phyloP scores from a whole-genome alignment of 2,329 filamentous ascomycete species.

The Fusarium pininemorale region DNA sequence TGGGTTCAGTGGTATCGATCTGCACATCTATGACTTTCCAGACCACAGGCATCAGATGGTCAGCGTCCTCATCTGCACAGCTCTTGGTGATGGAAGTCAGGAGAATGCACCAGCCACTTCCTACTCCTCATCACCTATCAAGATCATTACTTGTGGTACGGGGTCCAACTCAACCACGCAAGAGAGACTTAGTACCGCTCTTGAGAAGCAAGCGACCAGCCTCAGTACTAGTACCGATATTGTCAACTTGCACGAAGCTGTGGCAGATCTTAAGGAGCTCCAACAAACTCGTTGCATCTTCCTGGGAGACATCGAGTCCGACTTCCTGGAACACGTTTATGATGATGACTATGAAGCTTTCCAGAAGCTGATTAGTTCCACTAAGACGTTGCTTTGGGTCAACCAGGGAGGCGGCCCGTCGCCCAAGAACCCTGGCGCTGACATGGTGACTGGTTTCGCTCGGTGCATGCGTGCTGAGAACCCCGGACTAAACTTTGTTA shows the following conservation, averaged over 20 bases:
- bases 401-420: neutral
- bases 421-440: neutral
- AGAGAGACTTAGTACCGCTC: neutral
- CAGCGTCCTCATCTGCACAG: conserved; percentile 2
- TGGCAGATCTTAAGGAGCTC: neutral
- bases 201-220: neutral
- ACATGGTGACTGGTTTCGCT: conserved; percentile 4
- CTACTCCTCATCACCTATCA: neutral
- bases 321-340: neutral
- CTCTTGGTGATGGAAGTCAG: neutral
- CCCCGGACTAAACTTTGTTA: neutral
- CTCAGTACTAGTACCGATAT: neutral
- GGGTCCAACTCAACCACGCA: neutral
- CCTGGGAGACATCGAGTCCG: neutral
- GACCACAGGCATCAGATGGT: neutral
- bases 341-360: neutral
- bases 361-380: neutral
- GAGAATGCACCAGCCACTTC: neutral
- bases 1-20: conserved; percentile 1
- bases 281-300: conserved; percentile 1
- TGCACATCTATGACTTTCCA: conserved; percentile 4
- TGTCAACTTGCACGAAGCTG: neutral
- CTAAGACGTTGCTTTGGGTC: neutral
- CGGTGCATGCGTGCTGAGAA: conserved; percentile 4
- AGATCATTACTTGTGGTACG: neutral